Base-by-base conservation (phyloP, 306 rosid species). In the Prunus armeniaca region DNA sequence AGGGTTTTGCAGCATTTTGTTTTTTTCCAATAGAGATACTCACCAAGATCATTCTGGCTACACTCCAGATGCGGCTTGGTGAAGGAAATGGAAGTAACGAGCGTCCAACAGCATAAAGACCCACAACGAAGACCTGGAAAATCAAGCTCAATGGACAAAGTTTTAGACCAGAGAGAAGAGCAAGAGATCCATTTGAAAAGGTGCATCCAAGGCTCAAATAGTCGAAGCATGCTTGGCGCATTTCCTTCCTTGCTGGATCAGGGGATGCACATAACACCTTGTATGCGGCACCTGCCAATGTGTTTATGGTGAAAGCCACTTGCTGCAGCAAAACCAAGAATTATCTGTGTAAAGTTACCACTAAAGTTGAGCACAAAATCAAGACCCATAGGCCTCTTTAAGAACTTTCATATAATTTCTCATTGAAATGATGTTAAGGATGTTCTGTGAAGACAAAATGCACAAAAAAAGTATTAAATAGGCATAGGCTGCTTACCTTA, bases 171-270 rank as follows among this genome's bases (percentile, higher is more conserved):
- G 88, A 80, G 56, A 90, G 88, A 41, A 88, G 65, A 73, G 91
- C 79, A 54, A 84, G 73, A 55, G 91, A 82, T 68, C 86, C 91
- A 19, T 78, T 60, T 5, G 93, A 85, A 82, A 80, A 90, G 20
- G 80, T 69, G 6, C 88, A 78, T 47, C 93, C 82, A n/a, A 90
- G 88, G 82, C 91, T 86, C 79, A 88, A 75, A 77, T 86, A 90
- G 65, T 88, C 84, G 10, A 90, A 90, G 79, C 89, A 86, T 41
- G 88, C 93, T 77, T 80, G 83, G 0, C 86, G 79, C 88, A 82
- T 82, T 78, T 90, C 93, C 72, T 86, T 82, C 81, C 85, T 83
- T n/a, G 88, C 87, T 14, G 89, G 92, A 67, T 86, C 86, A 18
- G 92, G 85, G 1, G 96, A 83, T 56, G 89, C 86, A 65, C 89